phyloP scores from a whole-genome alignment of 331 rosid species.

The Prunus yedoensis region DNA sequence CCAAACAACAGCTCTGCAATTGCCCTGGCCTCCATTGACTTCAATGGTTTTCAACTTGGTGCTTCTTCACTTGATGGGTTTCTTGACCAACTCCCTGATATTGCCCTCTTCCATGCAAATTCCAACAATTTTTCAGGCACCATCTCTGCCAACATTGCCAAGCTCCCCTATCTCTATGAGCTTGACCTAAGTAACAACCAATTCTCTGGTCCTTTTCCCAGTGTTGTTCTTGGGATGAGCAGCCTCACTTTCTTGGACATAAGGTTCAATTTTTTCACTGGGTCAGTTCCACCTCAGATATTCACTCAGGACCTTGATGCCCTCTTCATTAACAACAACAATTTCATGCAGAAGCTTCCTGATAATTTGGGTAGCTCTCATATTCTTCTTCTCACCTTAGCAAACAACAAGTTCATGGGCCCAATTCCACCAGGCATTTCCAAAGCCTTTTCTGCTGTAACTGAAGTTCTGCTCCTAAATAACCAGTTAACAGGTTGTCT shows the following conservation, averaged over 20 bases:
- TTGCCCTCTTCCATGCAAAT: constrained; percentile 90
- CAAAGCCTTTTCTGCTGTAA: constrained; percentile 48
- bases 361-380: constrained; percentile 55
- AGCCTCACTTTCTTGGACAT: constrained; percentile 64
- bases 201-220: constrained; percentile 78
- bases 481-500: constrained; percentile 77
- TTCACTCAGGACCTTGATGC: constrained; percentile 64
- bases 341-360: constrained; percentile 61
- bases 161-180: constrained; percentile 73
- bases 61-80: constrained; percentile 82
- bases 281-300: constrained; percentile 71
- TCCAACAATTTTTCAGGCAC: constrained; percentile 75
- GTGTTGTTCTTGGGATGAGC: constrained; percentile 52
- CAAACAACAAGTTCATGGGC: constrained; percentile 80
- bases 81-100: constrained; percentile 73
- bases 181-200: constrained; percentile 80
- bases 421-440: constrained; percentile 71
- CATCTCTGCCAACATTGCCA: constrained; percentile 49
- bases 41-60: constrained; percentile 69
- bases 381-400: constrained; percentile 64
- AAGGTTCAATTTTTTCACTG: constrained; percentile 77
- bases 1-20: constrained; percentile 66
- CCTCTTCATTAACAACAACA: constrained; percentile 81
- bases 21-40: constrained; percentile 75
- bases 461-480: constrained; percentile 61